These are phyloP conservation scores for Kluyveromyces dobzhanskii DNA, from an alignment of 805 yeast genomes.

Conservation along the genomic window DNA sequence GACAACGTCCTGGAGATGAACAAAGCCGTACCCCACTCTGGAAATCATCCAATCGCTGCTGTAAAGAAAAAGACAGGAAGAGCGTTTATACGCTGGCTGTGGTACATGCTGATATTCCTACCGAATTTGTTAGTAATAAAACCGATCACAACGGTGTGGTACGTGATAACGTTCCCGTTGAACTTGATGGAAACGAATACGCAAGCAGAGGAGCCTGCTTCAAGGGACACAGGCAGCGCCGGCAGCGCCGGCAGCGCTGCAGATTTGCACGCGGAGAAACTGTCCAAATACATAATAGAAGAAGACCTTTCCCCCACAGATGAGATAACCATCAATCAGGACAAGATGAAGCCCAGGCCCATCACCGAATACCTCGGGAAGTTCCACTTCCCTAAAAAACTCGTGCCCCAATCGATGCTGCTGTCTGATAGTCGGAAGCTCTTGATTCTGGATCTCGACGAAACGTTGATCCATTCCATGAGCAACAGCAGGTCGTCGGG, in stretches of 20 bases:
- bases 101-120: constrained; percentile 34
- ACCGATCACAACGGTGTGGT: constrained; percentile 45
- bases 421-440: constrained; percentile 40
- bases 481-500: constrained; percentile 49
- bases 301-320: not conserved
- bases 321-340: constrained; percentile 1
- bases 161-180: constrained; percentile 49
- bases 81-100: constrained; percentile 9
- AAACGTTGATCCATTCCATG: constrained; percentile 86
- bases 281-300: constrained; percentile 1
- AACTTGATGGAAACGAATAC: constrained; percentile 31
- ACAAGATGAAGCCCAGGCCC: constrained; percentile 3
- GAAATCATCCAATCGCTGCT: not conserved
- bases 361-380: constrained; percentile 26
- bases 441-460: constrained; percentile 84
- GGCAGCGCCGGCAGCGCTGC: too few relatives aligned
- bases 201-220: constrained; percentile 5
- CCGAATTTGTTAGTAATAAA: constrained; percentile 44
- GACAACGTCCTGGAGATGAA: not conserved
- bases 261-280: too few relatives aligned
- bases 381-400: constrained; percentile 35
- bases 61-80: not conserved
- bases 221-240: not conserved
- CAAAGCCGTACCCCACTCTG: too few relatives aligned
- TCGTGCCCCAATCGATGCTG: constrained; percentile 32